Percentiles rank a stretch among this genome's conserved stretches.
These are phyloP conservation scores for Schwanniomyces occidentalis DNA, from an alignment of 805 yeast genomes.

Conservation along the genomic window DNA sequence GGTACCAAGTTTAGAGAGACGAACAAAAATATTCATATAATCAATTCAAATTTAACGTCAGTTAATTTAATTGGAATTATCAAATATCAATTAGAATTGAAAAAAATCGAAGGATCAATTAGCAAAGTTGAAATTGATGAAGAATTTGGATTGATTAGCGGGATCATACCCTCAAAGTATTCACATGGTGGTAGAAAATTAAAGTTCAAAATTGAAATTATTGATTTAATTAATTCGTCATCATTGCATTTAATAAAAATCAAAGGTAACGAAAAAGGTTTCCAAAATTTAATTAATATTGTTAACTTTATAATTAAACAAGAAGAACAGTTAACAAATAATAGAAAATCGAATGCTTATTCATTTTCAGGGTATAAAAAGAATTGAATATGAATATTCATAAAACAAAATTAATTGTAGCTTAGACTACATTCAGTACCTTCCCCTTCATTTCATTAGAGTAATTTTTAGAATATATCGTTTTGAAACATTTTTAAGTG, in stretches of 20 bases:
- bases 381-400: too few relatives aligned
- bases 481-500: too few relatives aligned
- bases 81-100: constrained; percentile 44
- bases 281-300: constrained; percentile 42
- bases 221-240: constrained; percentile 36
- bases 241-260: constrained; percentile 42
- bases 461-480: too few relatives aligned
- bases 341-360: constrained; percentile 9
- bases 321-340: constrained; percentile 32
- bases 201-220: constrained; percentile 45
- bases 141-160: constrained; percentile 44
- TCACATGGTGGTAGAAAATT: constrained; percentile 49
- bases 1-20: constrained; percentile 5
- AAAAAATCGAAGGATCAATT: constrained; percentile 52
- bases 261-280: constrained; percentile 49
- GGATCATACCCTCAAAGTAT: constrained; percentile 47
- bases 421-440: too few relatives aligned
- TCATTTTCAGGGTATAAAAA: constrained; percentile 10
- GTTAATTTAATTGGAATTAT: constrained; percentile 32
- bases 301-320: constrained; percentile 46
- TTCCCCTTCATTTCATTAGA: too few relatives aligned
- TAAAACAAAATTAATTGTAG: too few relatives aligned
- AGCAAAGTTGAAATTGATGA: constrained; percentile 42
- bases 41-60: constrained; percentile 34
- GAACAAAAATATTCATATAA: constrained; percentile 27